Evolutionary conservation across 306 rosid species (phyloP).

Genomic region (Cicer cuneatum): DNA sequence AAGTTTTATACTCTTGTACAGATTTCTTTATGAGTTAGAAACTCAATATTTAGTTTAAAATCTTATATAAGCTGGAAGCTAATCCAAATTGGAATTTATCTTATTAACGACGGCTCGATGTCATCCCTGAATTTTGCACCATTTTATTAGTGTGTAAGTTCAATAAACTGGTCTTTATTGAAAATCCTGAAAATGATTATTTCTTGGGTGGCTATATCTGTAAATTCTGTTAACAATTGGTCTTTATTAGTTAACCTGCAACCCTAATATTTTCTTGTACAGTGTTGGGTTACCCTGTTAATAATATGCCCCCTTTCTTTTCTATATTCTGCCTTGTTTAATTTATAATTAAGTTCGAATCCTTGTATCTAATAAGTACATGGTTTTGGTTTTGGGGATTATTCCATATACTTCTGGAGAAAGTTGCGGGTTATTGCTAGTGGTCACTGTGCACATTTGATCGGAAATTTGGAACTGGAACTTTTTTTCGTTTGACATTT

Average conservation of each 20-base stretch:
- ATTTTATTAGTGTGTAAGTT: not conserved
- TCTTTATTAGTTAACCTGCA: not conserved
- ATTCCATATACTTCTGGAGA: not conserved
- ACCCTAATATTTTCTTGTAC: not conserved
- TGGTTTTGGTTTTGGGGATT: not conserved
- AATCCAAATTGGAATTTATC: not conserved
- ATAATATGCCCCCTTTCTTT: not conserved
- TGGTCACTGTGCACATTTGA: not conserved
- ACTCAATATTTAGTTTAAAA: not conserved
- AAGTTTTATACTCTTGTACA: not conserved
- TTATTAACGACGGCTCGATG: not conserved
- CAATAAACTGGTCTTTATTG: no score
- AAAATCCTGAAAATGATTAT: not conserved
- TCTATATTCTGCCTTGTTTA: not conserved
- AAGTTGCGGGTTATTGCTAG: slow-evolving; percentile 9
- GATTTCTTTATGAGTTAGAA: not conserved
- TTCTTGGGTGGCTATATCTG: not conserved
- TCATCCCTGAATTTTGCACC: not conserved
- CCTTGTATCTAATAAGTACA: not conserved
- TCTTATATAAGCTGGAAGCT: not conserved
- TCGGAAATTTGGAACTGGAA: slow-evolving; percentile 23
- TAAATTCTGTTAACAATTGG: not conserved
- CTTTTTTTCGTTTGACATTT: slow-evolving; percentile 28
- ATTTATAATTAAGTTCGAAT: not conserved
- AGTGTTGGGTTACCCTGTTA: slow-evolving; percentile 17